Percentiles rank a stretch among this genome's conserved stretches.
Evolutionary conservation across 257 asterid genomes (phyloP).

Genomic region (Linaria vulgaris): DNA sequence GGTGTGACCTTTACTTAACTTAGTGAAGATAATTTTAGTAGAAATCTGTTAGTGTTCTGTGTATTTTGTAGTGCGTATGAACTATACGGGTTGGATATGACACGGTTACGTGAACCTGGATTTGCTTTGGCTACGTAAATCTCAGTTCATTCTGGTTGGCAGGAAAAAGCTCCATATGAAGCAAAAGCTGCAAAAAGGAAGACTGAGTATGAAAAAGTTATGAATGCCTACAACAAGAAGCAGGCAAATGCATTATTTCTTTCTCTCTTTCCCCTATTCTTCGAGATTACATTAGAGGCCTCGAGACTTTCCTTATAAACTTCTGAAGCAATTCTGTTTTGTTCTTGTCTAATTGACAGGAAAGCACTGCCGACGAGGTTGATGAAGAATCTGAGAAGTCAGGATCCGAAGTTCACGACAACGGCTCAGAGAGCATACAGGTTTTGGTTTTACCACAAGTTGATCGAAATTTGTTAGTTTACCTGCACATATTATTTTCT

Average conservation of each 20-base stretch:
- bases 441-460: slow-evolving; percentile 27
- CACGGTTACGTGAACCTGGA: no score
- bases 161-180: slow-evolving; percentile 98
- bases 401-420: slow-evolving; percentile 65
- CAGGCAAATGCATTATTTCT: slow-evolving; percentile 41
- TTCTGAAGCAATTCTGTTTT: background rate
- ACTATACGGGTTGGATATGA: no score
- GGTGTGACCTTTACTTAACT: no score
- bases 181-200: slow-evolving; percentile 92
- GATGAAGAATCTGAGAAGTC: slow-evolving; percentile 80
- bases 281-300: background rate
- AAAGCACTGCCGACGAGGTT: slow-evolving; percentile 79
- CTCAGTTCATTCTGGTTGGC: slow-evolving; percentile 21
- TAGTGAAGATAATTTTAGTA: no score
- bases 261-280: background rate
- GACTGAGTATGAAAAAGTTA: slow-evolving; percentile 69
- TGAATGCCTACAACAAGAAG: slow-evolving; percentile 85
- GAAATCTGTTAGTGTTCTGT: no score
- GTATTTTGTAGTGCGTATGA: no score
- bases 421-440: slow-evolving; percentile 66
- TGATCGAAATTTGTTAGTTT: background rate
- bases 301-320: background rate
- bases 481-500: no score
- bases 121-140: slow-evolving; percentile 3
- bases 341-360: slow-evolving; percentile 37